Conservation (phyloP, 805 yeast genomes). For the Metschnikowia lunata region DNA sequence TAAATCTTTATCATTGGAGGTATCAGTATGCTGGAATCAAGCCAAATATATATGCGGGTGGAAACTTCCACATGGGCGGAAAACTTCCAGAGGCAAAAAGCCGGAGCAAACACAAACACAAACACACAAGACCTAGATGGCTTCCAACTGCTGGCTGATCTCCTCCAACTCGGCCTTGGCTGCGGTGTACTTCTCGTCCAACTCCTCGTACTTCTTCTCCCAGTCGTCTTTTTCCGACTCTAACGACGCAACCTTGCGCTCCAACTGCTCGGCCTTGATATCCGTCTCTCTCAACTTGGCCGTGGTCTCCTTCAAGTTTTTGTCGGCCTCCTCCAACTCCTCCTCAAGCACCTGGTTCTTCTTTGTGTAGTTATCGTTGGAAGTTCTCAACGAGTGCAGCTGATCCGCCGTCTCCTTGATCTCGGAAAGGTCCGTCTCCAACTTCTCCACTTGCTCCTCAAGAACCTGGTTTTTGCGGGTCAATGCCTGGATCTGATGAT, state of each 20-base stretch:
- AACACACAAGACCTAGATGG: slow-evolving; percentile 34
- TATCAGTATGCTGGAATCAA: too few species aligned
- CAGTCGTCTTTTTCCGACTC: slow-evolving; percentile 89
- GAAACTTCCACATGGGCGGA: too few species aligned
- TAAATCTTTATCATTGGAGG: too few species aligned
- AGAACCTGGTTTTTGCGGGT: slow-evolving; percentile 86
- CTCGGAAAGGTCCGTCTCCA: slow-evolving; percentile 68
- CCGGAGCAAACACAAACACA: background rate
- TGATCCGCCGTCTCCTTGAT: slow-evolving; percentile 87
- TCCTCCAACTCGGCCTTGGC: slow-evolving; percentile 95
- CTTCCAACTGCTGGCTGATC: slow-evolving; percentile 93
- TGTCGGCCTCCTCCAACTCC: slow-evolving; percentile 86
- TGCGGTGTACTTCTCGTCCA: slow-evolving; percentile 71
- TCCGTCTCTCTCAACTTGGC: slow-evolving; percentile 93
- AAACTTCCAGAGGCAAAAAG: background rate
- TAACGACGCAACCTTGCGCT: slow-evolving; percentile 86
- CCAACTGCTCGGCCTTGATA: slow-evolving; percentile 92
- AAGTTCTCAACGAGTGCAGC: slow-evolving; percentile 79
- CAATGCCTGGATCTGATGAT: slow-evolving; percentile 89
- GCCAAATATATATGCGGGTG: background rate
- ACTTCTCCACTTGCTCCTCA: slow-evolving; percentile 77
- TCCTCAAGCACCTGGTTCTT: slow-evolving; percentile 86
- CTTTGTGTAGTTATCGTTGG: slow-evolving; percentile 87
- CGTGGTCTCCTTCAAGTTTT: slow-evolving; percentile 87
- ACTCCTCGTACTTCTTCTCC: slow-evolving; percentile 83